Conservation (phyloP, 2,329 filamentous ascomycete species). For the Colletotrichum neosansevieriae region DNA sequence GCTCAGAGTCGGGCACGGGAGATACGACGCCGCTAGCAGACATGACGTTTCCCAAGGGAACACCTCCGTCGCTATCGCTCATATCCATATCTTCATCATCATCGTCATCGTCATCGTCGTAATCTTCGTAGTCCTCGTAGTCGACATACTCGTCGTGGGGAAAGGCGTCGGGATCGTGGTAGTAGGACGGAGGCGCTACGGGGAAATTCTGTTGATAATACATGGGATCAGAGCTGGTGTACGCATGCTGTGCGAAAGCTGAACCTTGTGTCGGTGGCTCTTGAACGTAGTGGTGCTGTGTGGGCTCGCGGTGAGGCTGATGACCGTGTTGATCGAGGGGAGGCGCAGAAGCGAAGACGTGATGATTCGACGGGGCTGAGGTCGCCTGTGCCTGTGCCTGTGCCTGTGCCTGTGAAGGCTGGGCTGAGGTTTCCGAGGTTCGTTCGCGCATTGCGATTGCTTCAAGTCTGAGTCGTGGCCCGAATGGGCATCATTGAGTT, state of each 20-base stretch:
- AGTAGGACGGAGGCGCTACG: constrained; percentile 36
- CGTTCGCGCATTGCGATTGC: constrained; percentile 32
- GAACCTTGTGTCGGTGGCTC: constrained; percentile 8
- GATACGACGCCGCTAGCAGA: constrained; percentile 32
- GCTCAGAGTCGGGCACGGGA: constrained; percentile 24
- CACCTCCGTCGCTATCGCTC: constrained; percentile 52
- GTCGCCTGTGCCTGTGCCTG: constrained; percentile 9
- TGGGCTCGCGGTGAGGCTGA: constrained; percentile 28
- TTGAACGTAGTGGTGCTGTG: constrained; percentile 21
- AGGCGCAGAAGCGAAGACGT: constrained; percentile 20
- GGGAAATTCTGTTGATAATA: constrained; percentile 30
- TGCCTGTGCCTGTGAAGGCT: constrained; percentile 35
- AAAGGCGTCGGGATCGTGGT: constrained; percentile 23
- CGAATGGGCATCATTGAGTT: constrained; percentile 32
- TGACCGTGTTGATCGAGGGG: constrained; percentile 27
- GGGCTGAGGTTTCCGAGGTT: constrained; percentile 30
- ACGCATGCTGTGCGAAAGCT: constrained; percentile 12
- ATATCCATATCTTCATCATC: constrained; percentile 46
- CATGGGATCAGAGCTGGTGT: constrained; percentile 5
- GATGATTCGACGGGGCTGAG: constrained; percentile 28
- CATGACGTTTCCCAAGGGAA: constrained; percentile 39
- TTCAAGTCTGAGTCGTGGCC: constrained; percentile 35
- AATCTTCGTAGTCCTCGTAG: constrained; percentile 32
- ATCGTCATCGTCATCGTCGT: constrained; percentile 26
- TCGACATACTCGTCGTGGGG: constrained; percentile 23